phyloP scores from a whole-genome alignment of 2,329 filamentous ascomycete species.

The Periglandula ipomoeae region DNA sequence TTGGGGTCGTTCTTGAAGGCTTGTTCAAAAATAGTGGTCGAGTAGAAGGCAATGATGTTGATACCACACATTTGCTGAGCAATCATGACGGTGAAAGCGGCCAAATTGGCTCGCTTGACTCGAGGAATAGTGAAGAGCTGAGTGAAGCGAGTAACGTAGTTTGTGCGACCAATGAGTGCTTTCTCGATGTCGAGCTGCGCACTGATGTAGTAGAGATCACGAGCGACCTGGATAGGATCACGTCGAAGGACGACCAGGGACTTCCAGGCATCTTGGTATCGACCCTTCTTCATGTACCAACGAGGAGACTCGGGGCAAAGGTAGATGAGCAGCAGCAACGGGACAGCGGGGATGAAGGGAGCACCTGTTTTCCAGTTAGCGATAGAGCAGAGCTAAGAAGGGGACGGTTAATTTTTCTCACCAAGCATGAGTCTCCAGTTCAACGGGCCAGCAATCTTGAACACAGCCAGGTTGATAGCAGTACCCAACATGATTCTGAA shows the following conservation, averaged over 20 bases:
- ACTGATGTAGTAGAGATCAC: slow-evolving; percentile 49
- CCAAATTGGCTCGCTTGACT: slow-evolving; percentile 61
- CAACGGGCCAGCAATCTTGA: slow-evolving; percentile 14
- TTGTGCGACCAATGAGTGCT: slow-evolving; percentile 26
- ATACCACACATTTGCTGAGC: slow-evolving; percentile 60
- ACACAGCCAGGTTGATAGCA: slow-evolving; percentile 24
- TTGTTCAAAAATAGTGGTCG: slow-evolving; percentile 50
- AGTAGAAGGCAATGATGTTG: slow-evolving; percentile 70
- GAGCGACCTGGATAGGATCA: slow-evolving; percentile 45
- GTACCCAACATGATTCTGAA: slow-evolving; percentile 41
- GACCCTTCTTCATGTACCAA: slow-evolving; percentile 57
- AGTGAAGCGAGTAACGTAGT: slow-evolving; percentile 38
- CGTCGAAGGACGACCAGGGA: slow-evolving; percentile 43
- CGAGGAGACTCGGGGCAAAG: slow-evolving; percentile 56
- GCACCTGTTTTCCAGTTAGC: slow-evolving; percentile 24
- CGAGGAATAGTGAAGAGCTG: slow-evolving; percentile 61
- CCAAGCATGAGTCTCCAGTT: slow-evolving; percentile 40
- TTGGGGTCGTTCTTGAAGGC: slow-evolving; percentile 39
- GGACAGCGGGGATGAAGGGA: slow-evolving; percentile 49
- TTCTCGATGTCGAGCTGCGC: slow-evolving; percentile 33
- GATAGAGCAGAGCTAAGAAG: too few species aligned
- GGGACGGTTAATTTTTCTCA: neutral
- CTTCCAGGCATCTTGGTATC: slow-evolving; percentile 50
- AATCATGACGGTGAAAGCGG: slow-evolving; percentile 74
- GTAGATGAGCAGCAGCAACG: slow-evolving; percentile 44